Evolutionary conservation across 345 rosid species (phyloP).

Genomic region (Salix brachista): DNA sequence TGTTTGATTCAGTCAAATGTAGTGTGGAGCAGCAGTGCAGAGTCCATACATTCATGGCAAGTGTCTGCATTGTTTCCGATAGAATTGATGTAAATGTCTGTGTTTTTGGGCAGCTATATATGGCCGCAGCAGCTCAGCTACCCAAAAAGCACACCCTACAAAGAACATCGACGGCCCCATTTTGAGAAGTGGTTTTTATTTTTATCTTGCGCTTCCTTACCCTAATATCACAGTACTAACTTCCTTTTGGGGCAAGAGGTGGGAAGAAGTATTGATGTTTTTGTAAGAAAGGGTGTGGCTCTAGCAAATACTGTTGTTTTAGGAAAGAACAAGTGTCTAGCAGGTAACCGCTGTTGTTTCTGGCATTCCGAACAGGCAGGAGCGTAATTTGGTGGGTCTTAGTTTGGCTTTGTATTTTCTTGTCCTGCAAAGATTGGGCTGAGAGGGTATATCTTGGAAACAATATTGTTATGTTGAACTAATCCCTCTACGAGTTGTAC

Average conservation of each 20-base stretch:
- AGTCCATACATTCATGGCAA: no score
- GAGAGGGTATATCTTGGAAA: neutral
- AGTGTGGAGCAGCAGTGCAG: no score
- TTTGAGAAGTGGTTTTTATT: slow-evolving; percentile 37
- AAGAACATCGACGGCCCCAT: slow-evolving; percentile 70
- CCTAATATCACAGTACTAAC: no score
- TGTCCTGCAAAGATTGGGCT: neutral
- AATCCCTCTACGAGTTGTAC: neutral
- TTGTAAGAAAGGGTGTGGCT: slow-evolving; percentile 8
- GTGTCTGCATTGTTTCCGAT: no score
- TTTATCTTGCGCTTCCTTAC: neutral
- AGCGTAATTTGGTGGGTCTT: slow-evolving; percentile 21
- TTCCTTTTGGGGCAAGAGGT: no score
- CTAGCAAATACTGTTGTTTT: slow-evolving; percentile 8
- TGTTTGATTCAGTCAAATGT: no score
- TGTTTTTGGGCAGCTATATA: slow-evolving; percentile 34
- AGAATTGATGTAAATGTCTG: neutral
- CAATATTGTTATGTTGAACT: no score
- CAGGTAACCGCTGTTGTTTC: neutral
- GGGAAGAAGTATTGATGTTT: neutral
- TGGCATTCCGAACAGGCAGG: slow-evolving; percentile 25
- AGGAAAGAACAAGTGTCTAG: neutral
- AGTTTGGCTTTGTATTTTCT: neutral
- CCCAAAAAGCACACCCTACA: slow-evolving; percentile 43
- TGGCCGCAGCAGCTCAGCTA: slow-evolving; percentile 45